Evolutionary conservation across 805 yeast genomes (phyloP).

Genomic region (Kluyveromyces dobzhanskii): DNA sequence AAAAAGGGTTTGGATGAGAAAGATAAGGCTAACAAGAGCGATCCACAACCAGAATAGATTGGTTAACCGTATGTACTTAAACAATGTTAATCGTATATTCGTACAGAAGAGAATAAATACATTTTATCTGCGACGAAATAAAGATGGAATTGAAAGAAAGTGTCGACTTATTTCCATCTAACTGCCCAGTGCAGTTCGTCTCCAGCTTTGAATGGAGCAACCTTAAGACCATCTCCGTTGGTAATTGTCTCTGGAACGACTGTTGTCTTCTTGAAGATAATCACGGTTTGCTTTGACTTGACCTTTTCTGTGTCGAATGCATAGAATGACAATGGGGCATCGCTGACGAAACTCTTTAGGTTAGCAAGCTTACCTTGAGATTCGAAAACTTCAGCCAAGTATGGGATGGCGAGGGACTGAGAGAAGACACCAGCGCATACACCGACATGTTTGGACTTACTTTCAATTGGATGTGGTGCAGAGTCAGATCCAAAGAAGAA

Average conservation of each 20-base stretch:
- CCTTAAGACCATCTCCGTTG: slow-evolving; percentile 38
- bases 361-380: slow-evolving; percentile 51
- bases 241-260: slow-evolving; percentile 52
- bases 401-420: slow-evolving; percentile 72
- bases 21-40: background rate
- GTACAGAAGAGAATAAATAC: too few relatives aligned
- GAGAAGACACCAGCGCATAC: slow-evolving; percentile 99
- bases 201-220: slow-evolving; percentile 86
- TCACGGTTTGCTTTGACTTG: slow-evolving; percentile 39
- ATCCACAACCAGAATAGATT: background rate
- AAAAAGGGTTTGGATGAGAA: slow-evolving; percentile 6
- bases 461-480: slow-evolving; percentile 88
- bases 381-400: slow-evolving; percentile 82
- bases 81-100: too few relatives aligned
- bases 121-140: too few relatives aligned
- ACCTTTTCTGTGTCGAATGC: slow-evolving; percentile 39
- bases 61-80: too few relatives aligned
- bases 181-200: slow-evolving; percentile 60
- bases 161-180: slow-evolving; percentile 55
- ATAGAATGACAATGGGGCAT: slow-evolving; percentile 67
- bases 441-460: slow-evolving; percentile 66
- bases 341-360: slow-evolving; percentile 66
- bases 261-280: slow-evolving; percentile 45
- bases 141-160: too few relatives aligned
- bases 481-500: slow-evolving; percentile 97